Conservation (phyloP, 2,329 filamentous ascomycete species). For the Diaporthe sp. region DNA sequence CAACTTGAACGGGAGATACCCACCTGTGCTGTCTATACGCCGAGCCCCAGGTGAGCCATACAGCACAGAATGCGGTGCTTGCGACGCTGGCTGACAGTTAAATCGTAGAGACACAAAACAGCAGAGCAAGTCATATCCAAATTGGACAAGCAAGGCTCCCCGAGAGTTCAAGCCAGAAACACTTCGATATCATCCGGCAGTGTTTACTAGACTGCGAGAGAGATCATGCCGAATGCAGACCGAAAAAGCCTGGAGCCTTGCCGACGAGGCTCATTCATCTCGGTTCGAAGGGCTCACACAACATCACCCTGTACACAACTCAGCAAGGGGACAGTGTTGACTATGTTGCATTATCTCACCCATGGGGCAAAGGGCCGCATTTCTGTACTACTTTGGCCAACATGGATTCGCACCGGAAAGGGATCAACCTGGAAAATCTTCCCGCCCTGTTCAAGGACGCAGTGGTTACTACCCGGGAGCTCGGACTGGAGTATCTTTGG, state of each 20-base stretch:
- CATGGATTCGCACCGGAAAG: not conserved
- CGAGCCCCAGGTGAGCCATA: not conserved
- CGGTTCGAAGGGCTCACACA: not conserved
- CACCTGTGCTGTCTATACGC: conserved; percentile 18
- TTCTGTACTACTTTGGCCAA: conserved; percentile 38
- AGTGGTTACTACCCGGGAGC: conserved; percentile 32
- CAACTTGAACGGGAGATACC: not conserved
- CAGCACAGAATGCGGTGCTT: too few species aligned
- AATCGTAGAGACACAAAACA: not conserved
- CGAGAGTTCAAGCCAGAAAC: conserved; percentile 5
- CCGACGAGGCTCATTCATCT: conserved; percentile 44
- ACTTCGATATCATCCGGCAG: conserved; percentile 39
- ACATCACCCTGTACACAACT: conserved; percentile 26
- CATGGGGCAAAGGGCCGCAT: conserved; percentile 41
- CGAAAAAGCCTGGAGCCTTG: not conserved
- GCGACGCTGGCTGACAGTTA: not conserved
- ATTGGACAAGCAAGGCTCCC: conserved; percentile 29
- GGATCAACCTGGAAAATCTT: conserved; percentile 28
- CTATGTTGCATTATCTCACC: conserved; percentile 45
- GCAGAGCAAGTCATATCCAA: conserved; percentile 1
- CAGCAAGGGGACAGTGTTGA: conserved; percentile 28
- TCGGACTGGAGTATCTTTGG: conserved; percentile 41
- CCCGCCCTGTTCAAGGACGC: conserved; percentile 40
- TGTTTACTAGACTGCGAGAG: conserved; percentile 41
- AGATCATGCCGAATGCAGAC: conserved; percentile 6